Evolutionary conservation across 371 early-diverging fungal genomes (phyloP).

Genomic region (Mortierella polycephala): DNA sequence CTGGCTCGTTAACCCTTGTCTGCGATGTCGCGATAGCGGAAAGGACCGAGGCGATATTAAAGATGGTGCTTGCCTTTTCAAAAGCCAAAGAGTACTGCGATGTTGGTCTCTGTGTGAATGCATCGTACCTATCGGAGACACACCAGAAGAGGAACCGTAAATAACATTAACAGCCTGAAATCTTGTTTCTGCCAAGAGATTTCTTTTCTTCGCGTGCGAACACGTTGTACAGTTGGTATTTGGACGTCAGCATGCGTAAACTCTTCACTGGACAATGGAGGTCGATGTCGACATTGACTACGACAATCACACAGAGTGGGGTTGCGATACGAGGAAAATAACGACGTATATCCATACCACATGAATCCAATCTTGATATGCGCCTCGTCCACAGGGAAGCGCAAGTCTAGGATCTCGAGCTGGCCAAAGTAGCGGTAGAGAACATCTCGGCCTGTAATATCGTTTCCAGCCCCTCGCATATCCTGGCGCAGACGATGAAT

Average conservation of each 20-base stretch:
- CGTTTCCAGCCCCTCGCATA: conserved; percentile 92
- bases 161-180: background rate
- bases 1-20: conserved; percentile 74
- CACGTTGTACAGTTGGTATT: background rate
- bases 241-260: background rate
- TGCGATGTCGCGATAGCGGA: conserved; percentile 78
- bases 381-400: conserved; percentile 93
- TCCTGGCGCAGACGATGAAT: conserved; percentile 95
- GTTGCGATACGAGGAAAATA: background rate
- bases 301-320: background rate
- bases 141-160: background rate
- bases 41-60: conserved; percentile 89
- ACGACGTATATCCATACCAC: conserved; percentile 70
- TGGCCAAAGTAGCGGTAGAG: conserved; percentile 96
- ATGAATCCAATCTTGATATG: conserved; percentile 87
- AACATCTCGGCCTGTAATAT: conserved; percentile 91
- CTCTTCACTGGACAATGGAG: background rate
- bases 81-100: conserved; percentile 93
- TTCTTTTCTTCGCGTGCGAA: conserved; percentile 4
- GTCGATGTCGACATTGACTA: background rate
- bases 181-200: conserved; percentile 32
- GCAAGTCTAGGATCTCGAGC: conserved; percentile 91
- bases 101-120: conserved; percentile 73
- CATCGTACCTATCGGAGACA: conserved; percentile 78
- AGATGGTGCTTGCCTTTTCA: conserved; percentile 95